Conservation (phyloP, 2,329 filamentous ascomycete genomes). For the Penicillium sp. region DNA sequence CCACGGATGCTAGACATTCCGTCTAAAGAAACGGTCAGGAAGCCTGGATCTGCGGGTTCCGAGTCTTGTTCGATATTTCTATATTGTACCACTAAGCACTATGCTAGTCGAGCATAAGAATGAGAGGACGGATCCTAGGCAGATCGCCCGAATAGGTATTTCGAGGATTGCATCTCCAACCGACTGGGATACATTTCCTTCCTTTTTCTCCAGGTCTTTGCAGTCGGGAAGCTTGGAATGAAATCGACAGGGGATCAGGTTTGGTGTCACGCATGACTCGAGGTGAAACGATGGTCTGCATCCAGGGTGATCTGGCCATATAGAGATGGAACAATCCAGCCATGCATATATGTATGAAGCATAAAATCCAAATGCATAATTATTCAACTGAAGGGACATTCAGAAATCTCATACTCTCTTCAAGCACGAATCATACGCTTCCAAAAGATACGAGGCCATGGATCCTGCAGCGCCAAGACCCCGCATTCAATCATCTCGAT, state of each 20-base stretch:
- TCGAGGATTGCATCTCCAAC: slow-evolving; percentile 4
- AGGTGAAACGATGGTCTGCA: neutral
- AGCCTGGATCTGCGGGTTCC: neutral
- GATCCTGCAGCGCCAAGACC: slow-evolving; percentile 10
- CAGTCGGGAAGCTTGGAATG: neutral
- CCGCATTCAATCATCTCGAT: slow-evolving; percentile 15
- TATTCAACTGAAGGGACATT: neutral
- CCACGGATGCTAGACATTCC: neutral
- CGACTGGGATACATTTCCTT: slow-evolving; percentile 10
- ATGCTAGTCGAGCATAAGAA: slow-evolving; percentile 13
- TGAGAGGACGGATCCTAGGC: slow-evolving; percentile 11
- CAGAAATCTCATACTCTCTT: neutral
- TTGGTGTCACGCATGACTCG: neutral
- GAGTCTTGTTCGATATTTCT: neutral
- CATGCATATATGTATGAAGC: neutral
- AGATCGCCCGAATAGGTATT: slow-evolving; percentile 12
- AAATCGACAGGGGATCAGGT: neutral
- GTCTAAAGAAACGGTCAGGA: neutral
- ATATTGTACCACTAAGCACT: neutral
- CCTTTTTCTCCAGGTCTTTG: neutral
- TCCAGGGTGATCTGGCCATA: neutral
- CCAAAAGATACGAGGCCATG: neutral
- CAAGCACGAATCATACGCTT: no score
- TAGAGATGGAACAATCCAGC: neutral
- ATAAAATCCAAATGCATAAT: neutral